Evolutionary conservation across 352 stramenopile species (phyloP), one percentile per base, ranked within the genome.

Genomic region (Phytophthora cactorum): DNA sequence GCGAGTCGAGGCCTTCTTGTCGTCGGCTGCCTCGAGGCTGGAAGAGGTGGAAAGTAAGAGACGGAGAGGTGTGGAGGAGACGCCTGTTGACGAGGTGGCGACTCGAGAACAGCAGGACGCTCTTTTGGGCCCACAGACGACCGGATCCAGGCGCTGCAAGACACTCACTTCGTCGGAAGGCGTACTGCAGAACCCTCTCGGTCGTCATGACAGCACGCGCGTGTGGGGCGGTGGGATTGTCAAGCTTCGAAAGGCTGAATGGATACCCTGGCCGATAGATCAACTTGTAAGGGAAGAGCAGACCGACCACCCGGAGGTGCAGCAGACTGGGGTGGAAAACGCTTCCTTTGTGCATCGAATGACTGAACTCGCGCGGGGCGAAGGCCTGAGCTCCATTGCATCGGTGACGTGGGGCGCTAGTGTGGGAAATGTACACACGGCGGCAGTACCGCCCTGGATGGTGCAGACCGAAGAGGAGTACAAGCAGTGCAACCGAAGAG

Each of bases 171-270:
- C 78, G 4, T 31, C 39, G 5, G 68, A 78, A 28, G 79, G 79
- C 25, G 60, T 91, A 17, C 32, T 79, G 29, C 81, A 91, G 59
- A 77, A 91, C 29, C 77, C 78, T 1, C 57, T 88, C 1, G 82
- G 82, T 9, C 57, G 63, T 5, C 81, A 87, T 54, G 72, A 86
- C 51, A 79, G 81, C 12, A 68, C 61, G 27, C 79, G 81, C 8
- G 83, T 90, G n/a, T 90, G 83, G 83, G 83, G 81, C 4, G 81
- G 81, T 7, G 81, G 81, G 15, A 86, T 92, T 50, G 78, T 88
- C 3, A 89, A 82, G 60, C 17, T 88, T 50, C 79, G 76, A 10
- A 89, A 79, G 57, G 38, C 52, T 4, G 73, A 90, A 25, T 82
- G 78, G 68, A 56, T 91, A 15, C 59, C 71, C 22, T 91, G 84